These are phyloP conservation scores for Ogataea nonfermentans DNA, from an alignment of 805 yeast genomes.

Conservation along the genomic window DNA sequence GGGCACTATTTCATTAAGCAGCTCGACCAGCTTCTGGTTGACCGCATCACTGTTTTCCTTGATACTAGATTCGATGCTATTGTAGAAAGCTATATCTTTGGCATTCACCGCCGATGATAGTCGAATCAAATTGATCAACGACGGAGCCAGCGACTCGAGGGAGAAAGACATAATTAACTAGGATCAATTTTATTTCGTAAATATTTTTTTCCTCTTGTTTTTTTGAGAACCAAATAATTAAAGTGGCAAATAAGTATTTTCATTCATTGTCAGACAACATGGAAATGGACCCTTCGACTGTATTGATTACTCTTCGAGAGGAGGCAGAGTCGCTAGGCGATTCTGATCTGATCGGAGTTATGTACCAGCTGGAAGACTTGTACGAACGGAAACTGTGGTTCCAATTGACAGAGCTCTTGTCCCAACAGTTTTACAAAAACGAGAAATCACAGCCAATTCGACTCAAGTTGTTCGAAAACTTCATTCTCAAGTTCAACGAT, in stretches of 20 bases:
- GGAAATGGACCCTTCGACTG: slow-evolving; percentile 41
- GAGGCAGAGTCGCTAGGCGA: slow-evolving; percentile 50
- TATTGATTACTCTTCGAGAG: slow-evolving; percentile 60
- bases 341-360: slow-evolving; percentile 52
- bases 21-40: slow-evolving; percentile 41
- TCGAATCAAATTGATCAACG: slow-evolving; percentile 57
- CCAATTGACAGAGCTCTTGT: slow-evolving; percentile 74
- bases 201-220: slow-evolving; percentile 1
- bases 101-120: slow-evolving; percentile 69
- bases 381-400: slow-evolving; percentile 94
- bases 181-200: background rate
- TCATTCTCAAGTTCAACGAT: slow-evolving; percentile 62
- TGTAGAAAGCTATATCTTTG: slow-evolving; percentile 77
- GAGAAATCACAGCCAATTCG: slow-evolving; percentile 55
- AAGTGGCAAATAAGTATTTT: slow-evolving; percentile 1
- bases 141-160: slow-evolving; percentile 38
- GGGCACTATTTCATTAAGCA: slow-evolving; percentile 45
- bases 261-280: slow-evolving; percentile 10
- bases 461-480: slow-evolving; percentile 64
- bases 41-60: slow-evolving; percentile 39
- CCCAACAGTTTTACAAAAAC: slow-evolving; percentile 55
- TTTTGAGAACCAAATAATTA: background rate
- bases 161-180: slow-evolving; percentile 8
- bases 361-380: slow-evolving; percentile 74
- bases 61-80: slow-evolving; percentile 55